A percentile compares a stretch with the other conserved stretches of the same genome.
These are phyloP conservation scores for Allodekkera sacchari DNA, from an alignment of 805 yeast genomes.

Conservation along the genomic window DNA sequence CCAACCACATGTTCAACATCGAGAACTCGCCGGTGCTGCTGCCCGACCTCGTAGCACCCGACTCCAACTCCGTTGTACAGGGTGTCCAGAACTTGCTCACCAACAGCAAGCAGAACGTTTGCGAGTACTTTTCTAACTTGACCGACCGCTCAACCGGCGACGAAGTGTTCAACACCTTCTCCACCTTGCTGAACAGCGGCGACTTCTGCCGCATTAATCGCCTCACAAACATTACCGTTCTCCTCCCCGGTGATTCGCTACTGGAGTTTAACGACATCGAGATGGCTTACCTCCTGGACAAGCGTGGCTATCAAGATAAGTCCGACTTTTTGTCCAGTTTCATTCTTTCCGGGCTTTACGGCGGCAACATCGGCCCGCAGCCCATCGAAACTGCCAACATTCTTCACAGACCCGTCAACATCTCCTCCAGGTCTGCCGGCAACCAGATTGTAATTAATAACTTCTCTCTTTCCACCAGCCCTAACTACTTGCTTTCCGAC, in stretches of 20 bases:
- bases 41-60: conserved; percentile 47
- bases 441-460: conserved; percentile 27
- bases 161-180: conserved; percentile 11
- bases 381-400: conserved; percentile 15
- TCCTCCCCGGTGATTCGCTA: conserved; percentile 39
- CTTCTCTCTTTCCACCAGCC: conserved; percentile 21
- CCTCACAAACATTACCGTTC: conserved; percentile 31
- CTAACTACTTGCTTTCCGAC: conserved; percentile 37
- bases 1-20: conserved; percentile 25
- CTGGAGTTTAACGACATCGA: conserved; percentile 34
- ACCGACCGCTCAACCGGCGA: conserved; percentile 10
- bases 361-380: conserved; percentile 29
- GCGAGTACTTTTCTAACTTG: conserved; percentile 24
- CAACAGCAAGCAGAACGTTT: conserved; percentile 28
- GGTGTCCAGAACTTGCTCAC: conserved; percentile 43
- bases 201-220: conserved; percentile 13
- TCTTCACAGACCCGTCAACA: conserved; percentile 16
- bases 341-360: conserved; percentile 33
- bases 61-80: conserved; percentile 59
- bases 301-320: conserved; percentile 24
- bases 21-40: conserved; percentile 45
- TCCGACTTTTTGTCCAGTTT: conserved; percentile 22
- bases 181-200: conserved; percentile 10
- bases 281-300: conserved; percentile 31
- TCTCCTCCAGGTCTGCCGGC: conserved; percentile 24